A percentile compares a stretch with the other conserved stretches of the same genome.
These are phyloP conservation scores for Pseudocercospora crystallina DNA, from an alignment of 2,329 filamentous ascomycete genomes.

Conservation along the genomic window DNA sequence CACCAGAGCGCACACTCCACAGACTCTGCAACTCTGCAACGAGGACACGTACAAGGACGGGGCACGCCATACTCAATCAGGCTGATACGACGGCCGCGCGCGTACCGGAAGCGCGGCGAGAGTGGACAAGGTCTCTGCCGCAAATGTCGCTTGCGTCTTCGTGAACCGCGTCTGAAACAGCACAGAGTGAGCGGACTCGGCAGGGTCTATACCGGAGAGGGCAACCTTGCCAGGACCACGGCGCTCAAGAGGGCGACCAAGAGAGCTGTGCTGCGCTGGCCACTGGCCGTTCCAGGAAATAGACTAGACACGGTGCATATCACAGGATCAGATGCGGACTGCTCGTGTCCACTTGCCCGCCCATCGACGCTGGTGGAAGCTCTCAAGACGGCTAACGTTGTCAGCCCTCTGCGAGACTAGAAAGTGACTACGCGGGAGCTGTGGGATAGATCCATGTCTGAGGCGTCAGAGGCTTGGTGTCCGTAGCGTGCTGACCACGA, in stretches of 20 bases:
- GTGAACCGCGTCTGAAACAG: conserved; percentile 23
- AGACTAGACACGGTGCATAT: too few relatives aligned
- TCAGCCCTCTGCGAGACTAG: not conserved
- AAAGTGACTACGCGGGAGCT: too few relatives aligned
- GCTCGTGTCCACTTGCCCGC: not conserved
- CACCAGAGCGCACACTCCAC: too few relatives aligned
- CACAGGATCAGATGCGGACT: too few relatives aligned
- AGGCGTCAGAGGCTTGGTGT: not conserved
- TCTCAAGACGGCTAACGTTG: not conserved
- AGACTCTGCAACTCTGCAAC: too few relatives aligned
- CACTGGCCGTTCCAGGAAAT: too few relatives aligned
- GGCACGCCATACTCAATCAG: too few relatives aligned
- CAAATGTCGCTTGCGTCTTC: conserved; percentile 24
- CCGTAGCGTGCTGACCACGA: conserved; percentile 6
- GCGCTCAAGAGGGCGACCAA: too few relatives aligned
- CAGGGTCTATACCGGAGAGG: conserved; percentile 1
- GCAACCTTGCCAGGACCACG: not conserved
- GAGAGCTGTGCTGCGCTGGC: too few relatives aligned
- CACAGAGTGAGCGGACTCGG: conserved; percentile 7
- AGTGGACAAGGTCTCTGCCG: conserved; percentile 16
- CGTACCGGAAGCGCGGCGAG: not conserved
- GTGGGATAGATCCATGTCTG: not conserved
- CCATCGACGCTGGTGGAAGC: not conserved
- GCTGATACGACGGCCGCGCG: too few relatives aligned
- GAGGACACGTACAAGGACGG: too few relatives aligned